These are phyloP conservation scores for Podospora pseudoanserina DNA, from an alignment of 495 filamentous ascomycete species.

Conservation along the genomic window DNA sequence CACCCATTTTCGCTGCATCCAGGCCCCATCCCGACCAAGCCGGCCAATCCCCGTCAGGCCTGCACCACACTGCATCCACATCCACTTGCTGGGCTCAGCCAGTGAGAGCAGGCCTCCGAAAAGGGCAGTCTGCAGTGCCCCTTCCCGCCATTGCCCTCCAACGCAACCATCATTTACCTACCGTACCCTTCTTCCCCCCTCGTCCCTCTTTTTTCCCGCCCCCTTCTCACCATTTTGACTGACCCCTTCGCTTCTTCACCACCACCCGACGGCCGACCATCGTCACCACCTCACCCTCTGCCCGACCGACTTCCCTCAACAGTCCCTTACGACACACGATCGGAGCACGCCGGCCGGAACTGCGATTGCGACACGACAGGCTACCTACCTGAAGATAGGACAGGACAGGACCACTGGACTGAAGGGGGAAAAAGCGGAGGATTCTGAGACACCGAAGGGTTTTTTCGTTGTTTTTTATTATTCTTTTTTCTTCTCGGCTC, in stretches of 20 bases:
- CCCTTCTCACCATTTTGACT: slow-evolving; percentile 18
- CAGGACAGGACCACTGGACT: background rate
- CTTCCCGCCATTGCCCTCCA: slow-evolving; percentile 18
- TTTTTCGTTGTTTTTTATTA: background rate
- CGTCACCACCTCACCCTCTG: background rate
- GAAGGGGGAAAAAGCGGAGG: slow-evolving; percentile 1
- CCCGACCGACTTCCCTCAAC: background rate
- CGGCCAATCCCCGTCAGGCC: slow-evolving; percentile 6
- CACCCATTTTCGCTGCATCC: slow-evolving; percentile 12
- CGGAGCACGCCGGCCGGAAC: slow-evolving; percentile 24
- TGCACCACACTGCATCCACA: background rate
- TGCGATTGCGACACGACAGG: slow-evolving; percentile 16
- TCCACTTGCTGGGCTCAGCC: slow-evolving; percentile 11
- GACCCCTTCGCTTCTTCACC: slow-evolving; percentile 28
- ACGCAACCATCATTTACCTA: slow-evolving; percentile 19
- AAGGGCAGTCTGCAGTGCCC: slow-evolving; percentile 26
- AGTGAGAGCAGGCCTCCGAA: slow-evolving; percentile 4
- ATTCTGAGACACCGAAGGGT: background rate
- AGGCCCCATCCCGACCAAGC: slow-evolving; percentile 15
- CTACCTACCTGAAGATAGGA: too few relatives aligned
- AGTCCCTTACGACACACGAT: slow-evolving; percentile 11
- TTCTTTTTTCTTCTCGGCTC: background rate
- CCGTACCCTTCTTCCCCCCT: slow-evolving; percentile 20
- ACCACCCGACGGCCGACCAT: background rate
- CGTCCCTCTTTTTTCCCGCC: slow-evolving; percentile 23